Percentiles rank a stretch among this genome's conserved stretches.
These are phyloP conservation scores for Dimargaris cristalligena DNA, from an alignment of 192 early-diverging fungal species.

Conservation along the genomic window DNA sequence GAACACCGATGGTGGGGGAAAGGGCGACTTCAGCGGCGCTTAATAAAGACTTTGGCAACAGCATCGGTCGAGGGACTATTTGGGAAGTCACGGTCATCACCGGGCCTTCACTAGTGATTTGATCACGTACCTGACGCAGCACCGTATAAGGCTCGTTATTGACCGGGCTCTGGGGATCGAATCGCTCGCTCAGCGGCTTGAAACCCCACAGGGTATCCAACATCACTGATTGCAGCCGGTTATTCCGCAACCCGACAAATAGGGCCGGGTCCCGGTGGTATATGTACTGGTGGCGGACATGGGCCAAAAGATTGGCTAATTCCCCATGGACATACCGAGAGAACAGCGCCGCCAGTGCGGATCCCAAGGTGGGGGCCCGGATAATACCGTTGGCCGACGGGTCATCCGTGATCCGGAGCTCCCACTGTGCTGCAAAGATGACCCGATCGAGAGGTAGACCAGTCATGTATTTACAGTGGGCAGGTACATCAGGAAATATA, in stretches of 20 bases:
- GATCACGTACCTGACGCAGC: not conserved
- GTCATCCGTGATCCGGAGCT: not conserved
- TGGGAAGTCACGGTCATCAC: not conserved
- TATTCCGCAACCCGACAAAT: not conserved
- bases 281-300: not conserved
- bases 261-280: not conserved
- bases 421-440: not conserved
- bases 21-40: too few species aligned
- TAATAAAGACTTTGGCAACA: too few species aligned
- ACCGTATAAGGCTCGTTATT: not conserved
- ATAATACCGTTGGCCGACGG: not conserved
- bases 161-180: not conserved
- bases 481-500: not conserved
- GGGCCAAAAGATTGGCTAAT: not conserved
- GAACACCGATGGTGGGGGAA: not conserved
- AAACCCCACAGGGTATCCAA: not conserved
- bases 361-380: not conserved
- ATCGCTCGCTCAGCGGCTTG: not conserved
- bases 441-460: not conserved
- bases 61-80: too few species aligned
- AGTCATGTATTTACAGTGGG: not conserved
- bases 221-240: not conserved
- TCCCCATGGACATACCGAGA: constrained; percentile 2
- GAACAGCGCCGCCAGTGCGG: not conserved
- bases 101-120: not conserved